Percentiles rank a stretch among this genome's conserved stretches.
Conservation (phyloP, 768 basidiomycete genomes). For the Suillus weaverae region DNA sequence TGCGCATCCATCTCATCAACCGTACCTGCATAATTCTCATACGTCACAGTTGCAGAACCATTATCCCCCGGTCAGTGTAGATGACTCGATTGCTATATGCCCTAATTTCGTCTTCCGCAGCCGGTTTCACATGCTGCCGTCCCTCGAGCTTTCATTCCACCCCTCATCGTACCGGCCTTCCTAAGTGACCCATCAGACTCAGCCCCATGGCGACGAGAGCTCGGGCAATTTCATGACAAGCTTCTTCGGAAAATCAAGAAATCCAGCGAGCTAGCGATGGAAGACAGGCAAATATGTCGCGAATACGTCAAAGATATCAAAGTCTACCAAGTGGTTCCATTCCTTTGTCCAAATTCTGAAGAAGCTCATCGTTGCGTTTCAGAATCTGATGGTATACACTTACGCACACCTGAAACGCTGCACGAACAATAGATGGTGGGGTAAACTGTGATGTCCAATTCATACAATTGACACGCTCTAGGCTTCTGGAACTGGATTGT, state of each 20-base stretch:
- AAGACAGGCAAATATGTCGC: slow-evolving; percentile 7
- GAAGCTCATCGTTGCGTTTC: background rate
- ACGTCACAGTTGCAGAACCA: background rate
- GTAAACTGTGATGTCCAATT: slow-evolving; percentile 3
- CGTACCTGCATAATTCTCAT: background rate
- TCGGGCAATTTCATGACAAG: background rate
- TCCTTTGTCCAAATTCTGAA: background rate
- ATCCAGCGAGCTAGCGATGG: background rate
- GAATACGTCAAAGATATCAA: slow-evolving; percentile 14
- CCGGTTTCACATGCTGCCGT: background rate
- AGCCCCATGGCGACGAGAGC: background rate
- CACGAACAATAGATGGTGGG: background rate
- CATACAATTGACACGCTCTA: background rate
- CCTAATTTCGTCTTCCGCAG: background rate
- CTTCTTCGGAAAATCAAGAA: slow-evolving; percentile 1
- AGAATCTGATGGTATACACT: slow-evolving; percentile 27
- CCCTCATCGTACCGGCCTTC: background rate
- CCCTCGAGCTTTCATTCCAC: background rate
- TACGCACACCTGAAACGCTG: slow-evolving; percentile 26
- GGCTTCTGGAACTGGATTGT: too few species aligned
- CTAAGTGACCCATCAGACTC: background rate
- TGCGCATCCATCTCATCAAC: background rate
- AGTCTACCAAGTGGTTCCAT: slow-evolving; percentile 21
- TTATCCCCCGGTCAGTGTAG: background rate
- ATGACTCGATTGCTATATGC: background rate